Evolutionary conservation across 2,329 filamentous ascomycete species (phyloP), one percentile per base, ranked within the genome.

Genomic region (Nemania serpens): DNA sequence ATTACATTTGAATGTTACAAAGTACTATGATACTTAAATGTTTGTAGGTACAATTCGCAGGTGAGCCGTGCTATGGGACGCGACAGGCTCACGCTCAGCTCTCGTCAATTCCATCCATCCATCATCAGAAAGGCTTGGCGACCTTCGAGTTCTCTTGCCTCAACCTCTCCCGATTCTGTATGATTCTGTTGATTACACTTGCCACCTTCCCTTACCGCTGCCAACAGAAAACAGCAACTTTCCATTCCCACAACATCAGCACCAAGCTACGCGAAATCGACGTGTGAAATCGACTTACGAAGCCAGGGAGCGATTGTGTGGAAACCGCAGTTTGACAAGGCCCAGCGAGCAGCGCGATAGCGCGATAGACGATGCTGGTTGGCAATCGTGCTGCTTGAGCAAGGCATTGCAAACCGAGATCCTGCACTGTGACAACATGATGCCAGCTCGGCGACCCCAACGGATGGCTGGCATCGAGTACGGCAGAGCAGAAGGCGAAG

Each of bases 311-410:
- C 41, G 10, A 41, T 37, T 29, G 20, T 50, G 48, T 56, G 50
- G n/a, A n/a, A n/a, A n/a, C n/a, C n/a, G n/a, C n/a, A n/a, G n/a
- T n/a, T n/a, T n/a, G n/a, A n/a, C n/a, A n/a, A n/a, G n/a, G n/a
- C n/a, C n/a, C n/a, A n/a, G n/a, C n/a, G n/a, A n/a, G n/a, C n/a
- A 60, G 62, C 61, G 41, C 56, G 48, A 45, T 46, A 43, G 58
- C 62, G 52, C 66, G 33, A 59, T 57, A 62, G 61, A 70, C 63
- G 67, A 70, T 72, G 70, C 69, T 70, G 59, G 65, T 52, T 66
- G 58, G 63, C 60, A 56, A 57, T 60, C 64, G 60, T 58, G 62
- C 62, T 58, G 61, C 60, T 64, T 64, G 59, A 65, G 55, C 50
- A 49, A 61, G 64, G 58, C 53, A 66, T 64, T 57, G 51, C 37